Evolutionary conservation across 2,329 filamentous ascomycete species (phyloP).

Genomic region (Ascosphaera apis): DNA sequence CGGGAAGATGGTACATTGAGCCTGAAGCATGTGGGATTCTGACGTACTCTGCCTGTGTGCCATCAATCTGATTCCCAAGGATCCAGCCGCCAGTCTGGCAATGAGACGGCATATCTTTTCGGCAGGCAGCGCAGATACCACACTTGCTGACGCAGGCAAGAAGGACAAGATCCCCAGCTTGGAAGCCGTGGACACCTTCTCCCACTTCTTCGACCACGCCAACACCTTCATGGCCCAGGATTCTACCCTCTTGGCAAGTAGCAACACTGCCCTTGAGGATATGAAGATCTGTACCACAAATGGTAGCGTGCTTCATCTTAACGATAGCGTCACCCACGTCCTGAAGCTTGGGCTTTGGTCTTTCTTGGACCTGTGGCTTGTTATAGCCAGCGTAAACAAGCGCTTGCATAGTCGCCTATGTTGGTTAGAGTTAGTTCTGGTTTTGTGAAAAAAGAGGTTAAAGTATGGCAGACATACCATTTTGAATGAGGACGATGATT

Average conservation of each 20-base stretch:
- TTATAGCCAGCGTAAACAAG: constrained; percentile 20
- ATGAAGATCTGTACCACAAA: constrained; percentile 33
- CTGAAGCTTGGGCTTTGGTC: constrained; percentile 20
- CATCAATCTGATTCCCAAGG: constrained; percentile 29
- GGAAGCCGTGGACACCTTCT: constrained; percentile 22
- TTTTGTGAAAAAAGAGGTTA: background rate
- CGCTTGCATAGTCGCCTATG: constrained; percentile 24
- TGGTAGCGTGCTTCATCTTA: constrained; percentile 25
- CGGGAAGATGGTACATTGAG: constrained; percentile 24
- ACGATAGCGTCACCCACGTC: constrained; percentile 27
- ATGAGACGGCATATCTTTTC: constrained; percentile 27
- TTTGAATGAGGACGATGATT: background rate
- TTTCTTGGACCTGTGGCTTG: constrained; percentile 18
- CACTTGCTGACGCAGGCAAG: constrained; percentile 30
- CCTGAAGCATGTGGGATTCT: constrained; percentile 28
- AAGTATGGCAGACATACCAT: no score
- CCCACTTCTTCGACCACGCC: constrained; percentile 26
- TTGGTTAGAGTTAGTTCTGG: background rate
- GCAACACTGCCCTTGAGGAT: constrained; percentile 32
- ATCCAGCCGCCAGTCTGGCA: constrained; percentile 32
- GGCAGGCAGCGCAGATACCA: constrained; percentile 28
- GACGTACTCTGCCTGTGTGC: constrained; percentile 35
- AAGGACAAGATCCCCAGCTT: constrained; percentile 28
- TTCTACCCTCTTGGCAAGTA: constrained; percentile 21
- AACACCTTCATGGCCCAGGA: constrained; percentile 32